Base-by-base conservation (phyloP, 495 filamentous ascomycete species). In the Penicillium soppii region DNA sequence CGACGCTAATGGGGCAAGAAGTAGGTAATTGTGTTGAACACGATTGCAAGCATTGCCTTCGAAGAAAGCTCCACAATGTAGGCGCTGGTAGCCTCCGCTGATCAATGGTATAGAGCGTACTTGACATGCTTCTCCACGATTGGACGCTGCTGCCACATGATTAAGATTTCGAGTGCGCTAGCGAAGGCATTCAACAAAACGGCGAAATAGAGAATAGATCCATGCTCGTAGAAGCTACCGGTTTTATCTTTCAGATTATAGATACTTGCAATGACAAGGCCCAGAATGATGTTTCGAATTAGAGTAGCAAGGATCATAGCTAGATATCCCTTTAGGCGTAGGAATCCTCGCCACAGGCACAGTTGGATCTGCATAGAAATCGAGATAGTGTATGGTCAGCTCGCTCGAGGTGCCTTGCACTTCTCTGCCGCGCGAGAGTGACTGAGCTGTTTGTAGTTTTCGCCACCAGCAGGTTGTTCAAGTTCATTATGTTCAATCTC, bases 71-170 rank as follows among this genome's bases (percentile, higher is more conserved):
- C 92, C 50, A 81, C 84, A 17, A 96, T 70, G 81, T 92, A 90
- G 10, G 86, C 90, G 2, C 91, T 82, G 43, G 95, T 77, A 2
- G 91, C 89, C 72, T 96, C 92, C 12, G 91, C 85, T 4, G 88
- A 90, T 1, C 91, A 89, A 62, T 95, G 92, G 58, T 96, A 96
- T 17, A 96, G 74, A n/a, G 92, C 92, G 63, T 95, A 97, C 52
- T 86, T 84, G 45, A 75, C 72, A 59, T 97, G 92, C 62, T 97
- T 97, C 61, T 96, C 91, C 47, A 97, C 90, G 59, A 97, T 95
- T 1, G 88, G 83, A 12, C 91, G 83, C 79, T 96, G 92, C 16
- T 86, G 80, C 66, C 90, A 95, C 4, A 95, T 78, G 5, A 87
- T 91, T 23, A 95, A 70, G 50, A 87, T 83, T 64, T 95, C 91